Evolutionary conservation across 306 rosid genomes (phyloP).

Genomic region (Myrica gale): DNA sequence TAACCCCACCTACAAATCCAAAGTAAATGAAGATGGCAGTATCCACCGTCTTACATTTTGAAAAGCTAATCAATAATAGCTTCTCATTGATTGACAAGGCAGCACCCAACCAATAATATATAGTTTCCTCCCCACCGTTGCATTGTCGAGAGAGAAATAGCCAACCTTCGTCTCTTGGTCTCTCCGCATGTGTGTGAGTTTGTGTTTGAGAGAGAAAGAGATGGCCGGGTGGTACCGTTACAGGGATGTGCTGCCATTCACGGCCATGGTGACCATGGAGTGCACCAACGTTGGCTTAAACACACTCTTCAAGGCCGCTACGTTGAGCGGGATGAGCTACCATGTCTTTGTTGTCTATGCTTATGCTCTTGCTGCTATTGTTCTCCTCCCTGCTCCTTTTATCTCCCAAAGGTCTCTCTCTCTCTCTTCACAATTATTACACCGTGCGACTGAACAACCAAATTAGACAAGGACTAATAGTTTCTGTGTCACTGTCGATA

Average conservation of each 20-base stretch:
- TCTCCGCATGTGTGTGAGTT: neutral
- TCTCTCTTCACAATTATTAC: neutral
- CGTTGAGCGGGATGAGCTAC: conserved; percentile 66
- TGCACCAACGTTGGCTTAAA: conserved; percentile 60
- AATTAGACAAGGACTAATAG: neutral
- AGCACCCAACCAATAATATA: neutral
- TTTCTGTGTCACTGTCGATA: conserved; percentile 5
- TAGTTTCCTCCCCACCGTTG: neutral
- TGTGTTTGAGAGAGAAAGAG: conserved; percentile 11
- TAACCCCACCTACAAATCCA: too few species aligned
- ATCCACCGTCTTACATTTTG: too few species aligned
- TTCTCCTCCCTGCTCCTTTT: conserved; percentile 66
- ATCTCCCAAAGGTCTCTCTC: conserved; percentile 46
- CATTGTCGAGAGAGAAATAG: neutral
- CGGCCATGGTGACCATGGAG: conserved; percentile 64
- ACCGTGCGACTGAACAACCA: neutral
- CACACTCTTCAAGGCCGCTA: conserved; percentile 87
- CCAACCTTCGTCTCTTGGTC: neutral
- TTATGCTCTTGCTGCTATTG: conserved; percentile 58
- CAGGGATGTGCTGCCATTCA: conserved; percentile 54
- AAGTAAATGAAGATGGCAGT: too few species aligned
- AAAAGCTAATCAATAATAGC: too few species aligned
- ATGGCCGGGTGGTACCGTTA: conserved; percentile 39
- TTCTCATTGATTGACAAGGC: too few species aligned
- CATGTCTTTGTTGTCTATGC: conserved; percentile 75